Evolutionary conservation across 306 rosid genomes (phyloP), one percentile per base, ranked within the genome.

Genomic region (Fagus sylvatica): DNA sequence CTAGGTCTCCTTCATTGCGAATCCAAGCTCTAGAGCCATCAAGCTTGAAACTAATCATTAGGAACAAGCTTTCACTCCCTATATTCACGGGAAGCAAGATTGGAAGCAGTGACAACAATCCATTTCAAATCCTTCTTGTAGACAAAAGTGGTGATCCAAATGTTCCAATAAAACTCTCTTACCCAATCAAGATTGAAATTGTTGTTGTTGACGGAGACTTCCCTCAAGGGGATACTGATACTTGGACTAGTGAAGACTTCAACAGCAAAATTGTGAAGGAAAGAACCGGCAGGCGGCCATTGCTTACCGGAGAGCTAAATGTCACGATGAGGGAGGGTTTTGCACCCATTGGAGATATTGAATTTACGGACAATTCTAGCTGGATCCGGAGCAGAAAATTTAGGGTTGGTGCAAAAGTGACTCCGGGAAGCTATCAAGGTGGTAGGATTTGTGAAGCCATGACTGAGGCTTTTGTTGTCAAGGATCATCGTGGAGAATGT

Each of bases 401-500:
- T 36, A 74, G 96, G 11, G 71, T 96, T 2, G 97, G 90, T 0
- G 90, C 87, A 3, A 80, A 91, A 56, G 76, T 90, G 10, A 74
- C 54, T 9, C 61, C 80, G 0, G 88, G 90, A 54, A 85, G 77
- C 30, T 78, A 79, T 42, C 85, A 70, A 34, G 82, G 76, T 67
- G 57, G 78, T 40, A 80, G 89, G 57, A 82, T 96, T 37, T 85
- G 89, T 4, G 97, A 96, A 80, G 98, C 83, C 72, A 85, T 90
- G 22, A 93, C 94, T 1, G 90, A 91, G 16, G 78, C 99, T 0
- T 91, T 96, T 55, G 67, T 88, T 1, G 99, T 96, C 6, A 93
- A 87, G 86, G 99, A 96, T 84, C 99, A 96, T 3, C 98, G 99
- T 0, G 99, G 99, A 66, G 99, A 96, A 86, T 79, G 99, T 96